phyloP scores from a whole-genome alignment of 495 filamentous ascomycete species.

The Parachaetomium inaequale region DNA sequence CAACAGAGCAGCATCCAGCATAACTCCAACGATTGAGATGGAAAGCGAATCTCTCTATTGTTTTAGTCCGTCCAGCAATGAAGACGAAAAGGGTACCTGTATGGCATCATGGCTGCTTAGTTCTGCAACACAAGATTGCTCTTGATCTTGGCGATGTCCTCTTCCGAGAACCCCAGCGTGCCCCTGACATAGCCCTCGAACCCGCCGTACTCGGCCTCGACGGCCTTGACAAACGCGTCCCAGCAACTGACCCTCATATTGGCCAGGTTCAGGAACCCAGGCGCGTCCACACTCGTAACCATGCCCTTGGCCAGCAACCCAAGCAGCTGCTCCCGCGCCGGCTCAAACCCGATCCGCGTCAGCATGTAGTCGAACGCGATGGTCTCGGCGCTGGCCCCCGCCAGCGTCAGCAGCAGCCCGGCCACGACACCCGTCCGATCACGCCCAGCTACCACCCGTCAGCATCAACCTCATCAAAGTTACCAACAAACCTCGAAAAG shows the following conservation, averaged over 20 bases:
- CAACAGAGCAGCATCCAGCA: too few species aligned
- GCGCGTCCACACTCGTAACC: slow-evolving; percentile 29
- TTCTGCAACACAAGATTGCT: slow-evolving; percentile 32
- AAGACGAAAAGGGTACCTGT: too few species aligned
- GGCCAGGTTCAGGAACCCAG: slow-evolving; percentile 43
- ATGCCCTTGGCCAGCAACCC: slow-evolving; percentile 36
- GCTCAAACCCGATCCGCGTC: slow-evolving; percentile 46
- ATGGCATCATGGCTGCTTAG: too few species aligned
- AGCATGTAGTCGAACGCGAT: slow-evolving; percentile 53
- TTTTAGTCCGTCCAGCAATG: too few species aligned
- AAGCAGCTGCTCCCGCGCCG: slow-evolving; percentile 41
- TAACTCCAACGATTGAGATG: too few species aligned
- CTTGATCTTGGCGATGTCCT: slow-evolving; percentile 42
- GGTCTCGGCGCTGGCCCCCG: slow-evolving; percentile 43
- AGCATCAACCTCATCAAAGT: not conserved
- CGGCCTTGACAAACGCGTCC: slow-evolving; percentile 38
- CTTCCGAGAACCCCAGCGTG: slow-evolving; percentile 38
- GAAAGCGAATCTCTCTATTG: too few species aligned
- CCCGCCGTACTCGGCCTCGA: slow-evolving; percentile 39
- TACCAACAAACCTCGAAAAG: not conserved
- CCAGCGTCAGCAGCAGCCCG: slow-evolving; percentile 53
- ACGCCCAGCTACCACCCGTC: slow-evolving; percentile 48
- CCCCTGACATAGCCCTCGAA: slow-evolving; percentile 43
- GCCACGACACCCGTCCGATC: slow-evolving; percentile 62
- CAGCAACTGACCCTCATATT: slow-evolving; percentile 36